phyloP scores from a whole-genome alignment of 257 asterid species.

The Petrea volubilis region DNA sequence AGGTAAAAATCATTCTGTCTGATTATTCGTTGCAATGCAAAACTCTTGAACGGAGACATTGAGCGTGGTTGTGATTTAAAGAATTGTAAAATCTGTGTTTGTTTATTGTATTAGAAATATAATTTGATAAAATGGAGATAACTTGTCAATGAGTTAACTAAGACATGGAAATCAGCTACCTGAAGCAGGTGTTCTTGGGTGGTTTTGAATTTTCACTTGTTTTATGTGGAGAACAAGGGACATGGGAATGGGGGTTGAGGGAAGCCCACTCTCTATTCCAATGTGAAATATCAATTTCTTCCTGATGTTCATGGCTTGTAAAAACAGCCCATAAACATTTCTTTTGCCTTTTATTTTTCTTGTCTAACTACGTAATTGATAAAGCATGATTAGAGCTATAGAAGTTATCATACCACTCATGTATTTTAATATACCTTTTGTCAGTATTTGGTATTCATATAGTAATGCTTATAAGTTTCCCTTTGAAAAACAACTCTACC shows the following conservation, averaged over 20 bases:
- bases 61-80: neutral
- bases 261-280: too few relatives aligned
- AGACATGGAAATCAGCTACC: conserved; percentile 6
- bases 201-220: neutral
- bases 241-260: neutral
- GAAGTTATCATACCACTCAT: neutral
- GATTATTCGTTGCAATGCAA: conserved; percentile 14
- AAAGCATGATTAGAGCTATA: neutral
- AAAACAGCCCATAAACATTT: neutral
- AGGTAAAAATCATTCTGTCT: conserved; percentile 45
- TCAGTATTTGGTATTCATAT: neutral
- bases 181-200: neutral
- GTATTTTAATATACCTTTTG: neutral
- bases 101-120: neutral
- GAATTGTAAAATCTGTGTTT: neutral
- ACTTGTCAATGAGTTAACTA: neutral
- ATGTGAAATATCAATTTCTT: neutral
- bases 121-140: neutral
- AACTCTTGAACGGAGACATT: conserved; percentile 7
- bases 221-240: neutral
- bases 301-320: neutral
- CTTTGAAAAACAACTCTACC: neutral
- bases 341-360: neutral
- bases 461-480: neutral
- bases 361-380: neutral